A percentile compares a stretch with the other conserved stretches of the same genome.
These are phyloP conservation scores for Ophiostoma himal-ulmi DNA, from an alignment of 2,329 filamentous ascomycete species.

Conservation along the genomic window DNA sequence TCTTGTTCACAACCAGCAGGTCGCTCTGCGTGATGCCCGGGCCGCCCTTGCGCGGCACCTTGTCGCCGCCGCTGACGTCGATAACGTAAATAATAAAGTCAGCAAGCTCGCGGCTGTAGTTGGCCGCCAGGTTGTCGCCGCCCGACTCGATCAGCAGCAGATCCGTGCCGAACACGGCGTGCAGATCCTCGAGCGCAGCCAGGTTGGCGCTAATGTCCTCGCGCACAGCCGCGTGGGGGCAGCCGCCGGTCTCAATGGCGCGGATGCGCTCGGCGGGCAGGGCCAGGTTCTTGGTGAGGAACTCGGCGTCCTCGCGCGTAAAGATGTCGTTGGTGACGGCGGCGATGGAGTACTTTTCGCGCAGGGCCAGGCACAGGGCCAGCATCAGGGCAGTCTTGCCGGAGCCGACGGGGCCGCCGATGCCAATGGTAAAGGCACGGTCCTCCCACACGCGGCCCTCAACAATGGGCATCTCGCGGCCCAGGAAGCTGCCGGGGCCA, in stretches of 20 bases:
- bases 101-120: constrained; percentile 90
- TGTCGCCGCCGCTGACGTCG: constrained; percentile 92
- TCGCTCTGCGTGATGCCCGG: constrained; percentile 97
- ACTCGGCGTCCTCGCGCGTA: constrained; percentile 95
- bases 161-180: constrained; percentile 73
- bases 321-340: constrained; percentile 99
- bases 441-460: constrained; percentile 84
- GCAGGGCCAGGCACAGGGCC: constrained; percentile 77
- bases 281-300: constrained; percentile 80
- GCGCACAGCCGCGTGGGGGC: constrained; percentile 91
- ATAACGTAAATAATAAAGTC: constrained; percentile 99
- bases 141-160: constrained; percentile 91
- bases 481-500: constrained; percentile 82
- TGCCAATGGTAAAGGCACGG: constrained; percentile 92
- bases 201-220: constrained; percentile 96
- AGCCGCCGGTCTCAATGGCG: constrained; percentile 96
- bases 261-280: constrained; percentile 78
- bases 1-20: constrained; percentile 92
- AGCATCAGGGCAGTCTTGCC: constrained; percentile 98
- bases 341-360: constrained; percentile 76
- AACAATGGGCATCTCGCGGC: constrained; percentile 87
- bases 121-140: constrained; percentile 93
- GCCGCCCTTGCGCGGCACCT: constrained; percentile 91
- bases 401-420: constrained; percentile 93
- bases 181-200: constrained; percentile 82